These are phyloP conservation scores for Pichia californica DNA, from an alignment of 805 yeast species.

Conservation along the genomic window DNA sequence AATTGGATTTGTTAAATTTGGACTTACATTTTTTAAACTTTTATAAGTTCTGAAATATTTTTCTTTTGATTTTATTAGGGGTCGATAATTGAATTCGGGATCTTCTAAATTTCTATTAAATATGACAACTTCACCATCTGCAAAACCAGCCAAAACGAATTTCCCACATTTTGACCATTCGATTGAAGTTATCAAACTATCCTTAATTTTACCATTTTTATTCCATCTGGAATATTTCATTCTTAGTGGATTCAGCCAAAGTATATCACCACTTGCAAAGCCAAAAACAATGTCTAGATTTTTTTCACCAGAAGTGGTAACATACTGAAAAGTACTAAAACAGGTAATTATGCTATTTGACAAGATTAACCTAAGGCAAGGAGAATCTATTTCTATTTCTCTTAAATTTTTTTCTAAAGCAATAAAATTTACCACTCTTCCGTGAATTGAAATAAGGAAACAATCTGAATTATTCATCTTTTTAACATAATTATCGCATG, in stretches of 20 bases:
- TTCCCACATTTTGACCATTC: constrained; percentile 43
- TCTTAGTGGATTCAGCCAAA: constrained; percentile 51
- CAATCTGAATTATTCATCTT: constrained; percentile 24
- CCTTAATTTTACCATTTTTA: constrained; percentile 39
- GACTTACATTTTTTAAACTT: constrained; percentile 7
- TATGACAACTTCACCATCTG: constrained; percentile 54
- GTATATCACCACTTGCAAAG: constrained; percentile 58
- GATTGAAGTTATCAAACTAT: constrained; percentile 37
- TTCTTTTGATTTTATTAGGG: constrained; percentile 21
- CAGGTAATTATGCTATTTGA: constrained; percentile 35
- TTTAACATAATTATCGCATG: constrained; percentile 26
- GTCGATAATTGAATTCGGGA: constrained; percentile 23
- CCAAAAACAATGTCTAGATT: constrained; percentile 54
- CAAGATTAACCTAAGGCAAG: constrained; percentile 39
- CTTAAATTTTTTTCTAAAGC: constrained; percentile 32
- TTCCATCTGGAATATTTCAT: constrained; percentile 46
- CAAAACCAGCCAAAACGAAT: constrained; percentile 50
- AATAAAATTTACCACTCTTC: constrained; percentile 43
- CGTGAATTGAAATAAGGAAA: constrained; percentile 40
- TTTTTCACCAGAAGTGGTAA: constrained; percentile 22
- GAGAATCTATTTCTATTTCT: constrained; percentile 37
- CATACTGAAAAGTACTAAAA: constrained; percentile 28
- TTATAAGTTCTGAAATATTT: constrained; percentile 30
- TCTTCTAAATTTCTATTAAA: constrained; percentile 49
- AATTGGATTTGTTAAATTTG: constrained; percentile 32